A percentile compares a stretch with the other conserved stretches of the same genome.
phyloP scores from a whole-genome alignment of 768 basidiomycete genomes.

The Lactifluus hygrophoroides region DNA sequence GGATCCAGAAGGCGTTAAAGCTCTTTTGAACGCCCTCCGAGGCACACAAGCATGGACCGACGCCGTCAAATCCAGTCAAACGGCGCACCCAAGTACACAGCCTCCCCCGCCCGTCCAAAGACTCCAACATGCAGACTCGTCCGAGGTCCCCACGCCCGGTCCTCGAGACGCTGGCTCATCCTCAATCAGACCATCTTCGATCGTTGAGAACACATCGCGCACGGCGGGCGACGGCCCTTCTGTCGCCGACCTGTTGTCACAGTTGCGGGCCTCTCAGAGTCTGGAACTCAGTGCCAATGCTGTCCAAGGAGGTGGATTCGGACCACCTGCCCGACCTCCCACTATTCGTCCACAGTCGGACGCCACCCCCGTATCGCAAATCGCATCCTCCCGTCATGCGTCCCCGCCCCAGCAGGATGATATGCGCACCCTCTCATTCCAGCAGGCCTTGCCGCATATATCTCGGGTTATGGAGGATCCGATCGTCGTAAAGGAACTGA shows the following conservation, averaged over 20 bases:
- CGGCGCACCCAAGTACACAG: conserved; percentile 4
- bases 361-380: neutral
- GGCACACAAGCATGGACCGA: conserved; percentile 66
- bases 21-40: conserved; percentile 61
- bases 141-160: neutral
- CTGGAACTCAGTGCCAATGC: neutral
- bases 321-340: neutral
- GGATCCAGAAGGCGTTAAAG: conserved; percentile 36
- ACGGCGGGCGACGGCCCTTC: conserved; percentile 16
- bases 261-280: conserved; percentile 6
- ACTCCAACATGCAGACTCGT: neutral
- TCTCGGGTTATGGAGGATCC: conserved; percentile 50
- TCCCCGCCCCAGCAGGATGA: conserved; percentile 28
- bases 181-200: conserved; percentile 3
- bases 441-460: conserved; percentile 61
- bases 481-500: conserved; percentile 40
- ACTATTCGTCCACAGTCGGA: neutral
- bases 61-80: conserved; percentile 23
- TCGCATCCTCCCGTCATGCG: neutral
- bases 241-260: conserved; percentile 18
- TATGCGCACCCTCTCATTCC: conserved; percentile 47
- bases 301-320: neutral
- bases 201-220: neutral
- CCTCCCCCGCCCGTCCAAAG: neutral
- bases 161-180: neutral